These are phyloP conservation scores for Calocybe cyanea DNA, from an alignment of 768 basidiomycete genomes.

Conservation along the genomic window DNA sequence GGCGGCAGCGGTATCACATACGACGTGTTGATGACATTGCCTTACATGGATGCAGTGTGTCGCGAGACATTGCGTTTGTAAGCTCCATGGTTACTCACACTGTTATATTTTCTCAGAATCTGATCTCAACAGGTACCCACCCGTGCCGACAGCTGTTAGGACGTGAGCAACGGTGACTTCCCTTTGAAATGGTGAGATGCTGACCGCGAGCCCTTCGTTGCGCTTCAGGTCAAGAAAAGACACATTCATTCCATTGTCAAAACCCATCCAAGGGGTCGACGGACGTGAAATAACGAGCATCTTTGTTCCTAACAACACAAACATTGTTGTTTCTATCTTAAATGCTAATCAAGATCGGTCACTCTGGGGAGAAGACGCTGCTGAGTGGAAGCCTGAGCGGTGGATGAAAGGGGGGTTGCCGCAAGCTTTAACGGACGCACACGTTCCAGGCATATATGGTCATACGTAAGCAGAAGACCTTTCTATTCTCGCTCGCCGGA, in stretches of 20 bases:
- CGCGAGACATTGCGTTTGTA: slow-evolving; percentile 32
- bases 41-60: slow-evolving; percentile 31
- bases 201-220: no score
- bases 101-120: background rate
- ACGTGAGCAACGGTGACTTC: background rate
- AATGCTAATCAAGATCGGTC: slow-evolving; percentile 35
- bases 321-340: slow-evolving; percentile 32
- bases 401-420: slow-evolving; percentile 39
- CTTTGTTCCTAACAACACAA: slow-evolving; percentile 34
- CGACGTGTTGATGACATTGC: slow-evolving; percentile 24
- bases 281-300: slow-evolving; percentile 34
- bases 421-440: slow-evolving; percentile 29
- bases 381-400: slow-evolving; percentile 50
- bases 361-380: slow-evolving; percentile 44
- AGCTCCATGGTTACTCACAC: background rate
- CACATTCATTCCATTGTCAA: slow-evolving; percentile 36
- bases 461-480: slow-evolving; percentile 11
- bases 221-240: slow-evolving; percentile 31
- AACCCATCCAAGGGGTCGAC: slow-evolving; percentile 31
- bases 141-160: slow-evolving; percentile 16
- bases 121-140: slow-evolving; percentile 17
- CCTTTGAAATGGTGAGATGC: no score
- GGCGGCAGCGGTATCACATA: slow-evolving; percentile 17
- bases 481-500: background rate
- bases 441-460: slow-evolving; percentile 42